Evolutionary conservation across 177 flowering plant genomes (phyloP), one percentile per base, ranked within the genome.

Genomic region (Vitis hybrid): DNA sequence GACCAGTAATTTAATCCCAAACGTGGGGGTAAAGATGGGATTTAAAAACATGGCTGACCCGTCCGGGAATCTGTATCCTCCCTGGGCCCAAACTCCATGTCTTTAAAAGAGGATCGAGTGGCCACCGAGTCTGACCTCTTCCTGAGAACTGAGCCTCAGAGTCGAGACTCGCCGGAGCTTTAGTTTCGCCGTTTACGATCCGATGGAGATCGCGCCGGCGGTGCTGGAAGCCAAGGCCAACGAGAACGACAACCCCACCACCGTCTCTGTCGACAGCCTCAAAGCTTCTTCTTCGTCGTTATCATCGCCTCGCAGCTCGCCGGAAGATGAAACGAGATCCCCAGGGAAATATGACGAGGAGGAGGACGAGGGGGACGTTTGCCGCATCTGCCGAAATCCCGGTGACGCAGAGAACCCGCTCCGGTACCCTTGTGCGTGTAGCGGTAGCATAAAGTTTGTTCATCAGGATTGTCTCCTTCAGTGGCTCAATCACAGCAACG

Each of bases 401-500:
- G 92, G 93, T 2, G 97, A 92, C 24, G 74, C 73, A 0, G 97
- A 87, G 5, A 90, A 92, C 69, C 95, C 95, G 60, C 77, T 92
- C 6, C 76, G 87, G 59, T 92, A 89, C 64, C 97, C 97, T 2
- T 92, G 97, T 58, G 97, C 94, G 30, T 92, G 97, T 56, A 92
- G 95, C 78, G 97, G 97, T 0, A 92, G 95, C 74, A 92, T 92
- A 64, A 92, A 90, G 81, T 90, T 81, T 67, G 97, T 92, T 35
- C 97, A 92, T 68, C 97, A 92, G 75, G 97, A 90, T 73, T 92
- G 97, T 71, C 91, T 92, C 48, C 89, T 92, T 32, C 97, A 92
- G 83, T 92, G 97, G 97, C 95, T 92, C 57, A 90, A 89, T 82
- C 97, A 92, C 76, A 90, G 94, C 82, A 90, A 92, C 75, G 93